Base-by-base conservation (phyloP, 305 asterid species). In the Salvia sclarea region DNA sequence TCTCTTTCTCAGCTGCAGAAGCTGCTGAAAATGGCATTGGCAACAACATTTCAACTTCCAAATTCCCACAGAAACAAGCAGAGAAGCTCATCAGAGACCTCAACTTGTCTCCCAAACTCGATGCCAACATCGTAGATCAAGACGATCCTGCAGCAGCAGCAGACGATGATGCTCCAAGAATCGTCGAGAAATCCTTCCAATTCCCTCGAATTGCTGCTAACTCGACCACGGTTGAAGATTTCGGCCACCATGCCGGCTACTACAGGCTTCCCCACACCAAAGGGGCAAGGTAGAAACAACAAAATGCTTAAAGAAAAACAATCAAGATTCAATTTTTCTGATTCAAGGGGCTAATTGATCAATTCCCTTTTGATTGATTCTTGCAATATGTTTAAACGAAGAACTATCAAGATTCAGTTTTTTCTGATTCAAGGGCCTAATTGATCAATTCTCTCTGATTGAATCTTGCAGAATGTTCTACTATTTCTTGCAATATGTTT, bases 211-310 rank as follows among this genome's bases (percentile, higher is more conserved):
- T 66, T 3, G 59, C 17, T 33, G 75, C 70, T 6, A 75, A 40
- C 61, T 59, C 76, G 8, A 6, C 77, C 22, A 64, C 79, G 10
- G 79, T 81, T 21, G 62, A 76, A 70, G 81, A 81, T 31, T 75
- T 85, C 16, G 91, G 85, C 2, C 93, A 90, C 71, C 93, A 85
- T 80, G 91, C 92, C 45, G 98, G 96, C 48, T 91, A 89, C 53
- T 89, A 76, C 47, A 74, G 55, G 5, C 87, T 91, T n/a, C 77
- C 78, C 12, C 85, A 85, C 73, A 69, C 86, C 44, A 79, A 75
- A 61, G 82, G 64, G 54, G 96, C 96, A 20, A 89, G 95, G 96
- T 84, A 50, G 4, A n/a, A n/a, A n/a, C n/a, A n/a, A n/a, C n/a
- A n/a, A n/a, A n/a, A n/a, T n/a, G n/a, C n/a, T n/a, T n/a, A n/a